phyloP scores from a whole-genome alignment of 306 rosid genomes.

The Quercus gilva region DNA sequence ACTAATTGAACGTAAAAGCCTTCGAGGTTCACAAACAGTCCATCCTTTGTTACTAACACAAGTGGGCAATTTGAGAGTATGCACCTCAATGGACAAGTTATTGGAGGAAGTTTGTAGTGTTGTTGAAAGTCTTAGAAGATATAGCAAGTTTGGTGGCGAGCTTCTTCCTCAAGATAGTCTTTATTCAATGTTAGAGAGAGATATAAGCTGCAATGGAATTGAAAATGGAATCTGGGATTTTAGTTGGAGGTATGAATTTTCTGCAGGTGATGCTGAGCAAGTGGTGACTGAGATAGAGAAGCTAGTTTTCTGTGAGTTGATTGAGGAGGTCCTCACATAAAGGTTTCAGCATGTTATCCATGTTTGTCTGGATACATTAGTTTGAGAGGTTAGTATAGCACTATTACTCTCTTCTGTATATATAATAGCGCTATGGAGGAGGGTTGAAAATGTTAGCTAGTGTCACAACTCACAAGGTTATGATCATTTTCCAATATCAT shows the following conservation, averaged over 20 bases:
- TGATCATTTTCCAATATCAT: not conserved
- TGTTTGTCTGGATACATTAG: slow-evolving; percentile 14
- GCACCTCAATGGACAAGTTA: slow-evolving; percentile 43
- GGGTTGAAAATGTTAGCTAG: slow-evolving; percentile 24
- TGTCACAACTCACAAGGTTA: slow-evolving; percentile 17
- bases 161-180: slow-evolving; percentile 38
- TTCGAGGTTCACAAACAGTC: slow-evolving; percentile 34
- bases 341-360: slow-evolving; percentile 22
- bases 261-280: slow-evolving; percentile 66
- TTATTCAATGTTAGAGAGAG: slow-evolving; percentile 64
- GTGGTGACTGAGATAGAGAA: slow-evolving; percentile 59
- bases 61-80: slow-evolving; percentile 33
- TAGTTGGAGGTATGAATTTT: slow-evolving; percentile 73
- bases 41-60: slow-evolving; percentile 39
- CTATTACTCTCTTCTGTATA: not conserved
- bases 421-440: slow-evolving; percentile 8
- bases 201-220: slow-evolving; percentile 53
- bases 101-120: slow-evolving; percentile 53
- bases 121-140: slow-evolving; percentile 44
- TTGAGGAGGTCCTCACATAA: slow-evolving; percentile 68
- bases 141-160: slow-evolving; percentile 34
- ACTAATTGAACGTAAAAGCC: slow-evolving; percentile 47
- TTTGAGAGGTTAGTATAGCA: slow-evolving; percentile 21
- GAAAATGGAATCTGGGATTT: slow-evolving; percentile 69
- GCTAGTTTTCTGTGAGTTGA: slow-evolving; percentile 53